Evolutionary conservation across 108 stramenopile species (phyloP).

Genomic region (Chaetoceros tenuissimus): DNA sequence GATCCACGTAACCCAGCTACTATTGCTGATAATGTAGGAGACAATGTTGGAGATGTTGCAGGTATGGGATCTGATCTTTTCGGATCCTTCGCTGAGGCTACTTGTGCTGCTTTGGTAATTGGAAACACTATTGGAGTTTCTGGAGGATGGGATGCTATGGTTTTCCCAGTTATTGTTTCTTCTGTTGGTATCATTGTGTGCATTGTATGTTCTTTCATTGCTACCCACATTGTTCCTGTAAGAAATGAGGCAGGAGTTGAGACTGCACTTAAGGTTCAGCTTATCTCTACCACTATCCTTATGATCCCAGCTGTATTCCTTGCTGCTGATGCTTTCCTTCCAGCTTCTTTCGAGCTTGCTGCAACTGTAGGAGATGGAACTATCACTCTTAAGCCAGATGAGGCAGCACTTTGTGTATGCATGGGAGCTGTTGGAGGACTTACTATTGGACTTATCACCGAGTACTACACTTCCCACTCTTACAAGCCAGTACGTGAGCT

Average conservation of each 20-base stretch:
- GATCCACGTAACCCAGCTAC: slow-evolving; percentile 99
- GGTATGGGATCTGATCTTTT: slow-evolving; percentile 99
- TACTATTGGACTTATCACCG: slow-evolving; percentile 94
- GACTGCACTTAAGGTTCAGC: slow-evolving; percentile 88
- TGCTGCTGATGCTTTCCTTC: slow-evolving; percentile 77
- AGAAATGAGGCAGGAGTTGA: slow-evolving; percentile 82
- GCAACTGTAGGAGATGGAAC: slow-evolving; percentile 53
- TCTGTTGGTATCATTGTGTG: slow-evolving; percentile 95
- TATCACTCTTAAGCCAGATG: slow-evolving; percentile 47
- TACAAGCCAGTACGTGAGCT: slow-evolving; percentile 92
- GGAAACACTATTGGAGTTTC: slow-evolving; percentile 78
- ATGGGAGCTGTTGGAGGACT: slow-evolving; percentile 94
- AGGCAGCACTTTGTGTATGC: slow-evolving; percentile 63
- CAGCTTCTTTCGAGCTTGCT: slow-evolving; percentile 51
- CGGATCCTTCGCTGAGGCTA: slow-evolving; percentile 95
- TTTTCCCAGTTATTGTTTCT: slow-evolving; percentile 92
- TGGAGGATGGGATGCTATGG: slow-evolving; percentile 91
- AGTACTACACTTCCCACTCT: slow-evolving; percentile 98
- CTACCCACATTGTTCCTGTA: slow-evolving; percentile 90
- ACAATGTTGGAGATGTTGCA: slow-evolving; percentile 98
- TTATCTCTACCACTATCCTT: slow-evolving; percentile 90
- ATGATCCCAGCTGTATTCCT: slow-evolving; percentile 89
- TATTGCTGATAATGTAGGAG: slow-evolving; percentile 99
- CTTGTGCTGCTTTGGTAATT: slow-evolving; percentile 94
- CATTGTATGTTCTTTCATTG: slow-evolving; percentile 91